These are phyloP conservation scores for Viridothelium virens DNA, from an alignment of 495 filamentous ascomycete genomes.

Conservation along the genomic window DNA sequence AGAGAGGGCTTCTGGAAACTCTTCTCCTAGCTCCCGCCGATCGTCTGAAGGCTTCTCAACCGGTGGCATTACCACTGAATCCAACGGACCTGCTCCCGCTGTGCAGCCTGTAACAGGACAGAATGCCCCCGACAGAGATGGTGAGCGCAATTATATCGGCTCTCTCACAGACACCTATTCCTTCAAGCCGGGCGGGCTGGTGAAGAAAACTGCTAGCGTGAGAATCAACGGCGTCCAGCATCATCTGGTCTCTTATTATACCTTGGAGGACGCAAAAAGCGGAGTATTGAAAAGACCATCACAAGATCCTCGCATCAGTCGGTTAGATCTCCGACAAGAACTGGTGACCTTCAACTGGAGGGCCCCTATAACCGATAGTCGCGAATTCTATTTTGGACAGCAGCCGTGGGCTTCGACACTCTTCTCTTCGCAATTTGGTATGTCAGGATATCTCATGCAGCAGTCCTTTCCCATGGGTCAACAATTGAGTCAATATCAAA, in stretches of 20 bases:
- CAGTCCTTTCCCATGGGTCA: constrained; percentile 1
- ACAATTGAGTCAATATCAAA: background rate
- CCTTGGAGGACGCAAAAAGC: constrained; percentile 61
- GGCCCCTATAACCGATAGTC: background rate
- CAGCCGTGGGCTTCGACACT: constrained; percentile 1
- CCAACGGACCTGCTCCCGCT: constrained; percentile 21
- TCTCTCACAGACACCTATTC: constrained; percentile 80
- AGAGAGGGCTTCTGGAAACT: constrained; percentile 16
- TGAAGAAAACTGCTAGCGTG: constrained; percentile 89
- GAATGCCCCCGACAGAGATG: constrained; percentile 36
- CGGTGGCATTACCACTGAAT: constrained; percentile 20
- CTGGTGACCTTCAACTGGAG: constrained; percentile 8
- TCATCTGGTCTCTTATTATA: constrained; percentile 87
- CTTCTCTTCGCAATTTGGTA: background rate
- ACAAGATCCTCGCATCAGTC: constrained; percentile 39
- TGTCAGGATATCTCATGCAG: constrained; percentile 7
- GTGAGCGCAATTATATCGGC: constrained; percentile 65
- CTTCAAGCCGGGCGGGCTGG: constrained; percentile 73
- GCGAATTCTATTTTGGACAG: background rate
- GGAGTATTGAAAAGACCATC: constrained; percentile 53
- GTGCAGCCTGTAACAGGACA: constrained; percentile 26
- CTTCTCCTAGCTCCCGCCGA: constrained; percentile 24
- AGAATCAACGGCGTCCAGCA: constrained; percentile 60
- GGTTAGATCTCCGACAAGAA: constrained; percentile 3
- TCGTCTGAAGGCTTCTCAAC: constrained; percentile 26